Evolutionary conservation across 139 green algal species (phyloP).

Genomic region (Zygnema circumcarinatum): DNA sequence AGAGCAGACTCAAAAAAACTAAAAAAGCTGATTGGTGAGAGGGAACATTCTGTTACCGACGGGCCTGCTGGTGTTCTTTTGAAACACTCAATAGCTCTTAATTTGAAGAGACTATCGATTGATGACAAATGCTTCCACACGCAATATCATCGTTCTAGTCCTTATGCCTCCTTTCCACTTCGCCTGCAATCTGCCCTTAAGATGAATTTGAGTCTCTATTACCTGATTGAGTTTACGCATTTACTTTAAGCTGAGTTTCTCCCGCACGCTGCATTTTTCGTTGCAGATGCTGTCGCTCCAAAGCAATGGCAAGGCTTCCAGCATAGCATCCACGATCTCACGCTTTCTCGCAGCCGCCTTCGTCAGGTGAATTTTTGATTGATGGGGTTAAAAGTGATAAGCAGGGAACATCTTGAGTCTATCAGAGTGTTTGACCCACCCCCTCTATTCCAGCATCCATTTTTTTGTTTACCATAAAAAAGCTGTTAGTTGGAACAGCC

Average conservation of each 20-base stretch:
- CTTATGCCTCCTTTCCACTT: neutral
- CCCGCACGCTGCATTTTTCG: neutral
- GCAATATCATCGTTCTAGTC: neutral
- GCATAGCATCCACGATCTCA: conserved; percentile 26
- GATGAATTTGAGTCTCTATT: neutral
- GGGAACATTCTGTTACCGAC: neutral
- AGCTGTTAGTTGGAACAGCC: neutral
- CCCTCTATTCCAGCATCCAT: neutral
- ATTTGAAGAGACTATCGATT: too few relatives aligned
- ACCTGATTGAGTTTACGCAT: too few relatives aligned
- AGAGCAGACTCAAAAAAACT: conserved; percentile 36
- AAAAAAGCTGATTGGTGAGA: conserved; percentile 1
- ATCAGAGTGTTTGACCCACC: neutral
- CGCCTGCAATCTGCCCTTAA: neutral
- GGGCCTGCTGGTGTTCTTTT: neutral
- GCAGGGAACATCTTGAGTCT: too few relatives aligned
- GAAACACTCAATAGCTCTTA: neutral
- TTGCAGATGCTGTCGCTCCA: conserved; percentile 46
- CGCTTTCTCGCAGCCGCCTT: conserved; percentile 33
- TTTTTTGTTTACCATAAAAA: conserved; percentile 3
- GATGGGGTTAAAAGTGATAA: too few relatives aligned
- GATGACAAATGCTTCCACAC: neutral
- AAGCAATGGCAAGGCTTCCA: conserved; percentile 56
- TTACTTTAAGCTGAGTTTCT: too few relatives aligned
- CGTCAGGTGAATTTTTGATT: too few relatives aligned